A percentile compares a stretch with the other conserved stretches of the same genome.
Evolutionary conservation across 1,284 basidiomycete genomes (phyloP).

Genomic region (Wolfiporia cocos): DNA sequence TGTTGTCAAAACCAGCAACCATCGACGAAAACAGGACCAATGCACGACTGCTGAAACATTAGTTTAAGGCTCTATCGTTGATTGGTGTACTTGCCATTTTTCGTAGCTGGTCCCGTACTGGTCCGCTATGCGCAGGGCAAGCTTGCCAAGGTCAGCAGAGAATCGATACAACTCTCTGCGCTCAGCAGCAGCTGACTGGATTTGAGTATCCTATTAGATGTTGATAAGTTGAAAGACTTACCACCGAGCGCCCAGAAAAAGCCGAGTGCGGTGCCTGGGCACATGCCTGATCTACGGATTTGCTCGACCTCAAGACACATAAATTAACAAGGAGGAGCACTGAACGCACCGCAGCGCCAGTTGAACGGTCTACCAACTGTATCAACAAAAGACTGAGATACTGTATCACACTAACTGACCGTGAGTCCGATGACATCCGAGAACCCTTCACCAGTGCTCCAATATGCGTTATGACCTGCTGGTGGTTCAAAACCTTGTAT

Average conservation of each 20-base stretch:
- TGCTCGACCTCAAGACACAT: constrained; percentile 1
- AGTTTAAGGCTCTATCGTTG: constrained; percentile 4
- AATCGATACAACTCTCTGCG: constrained; percentile 56
- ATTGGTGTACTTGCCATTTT: constrained; percentile 43
- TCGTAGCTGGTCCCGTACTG: constrained; percentile 55
- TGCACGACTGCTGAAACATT: constrained; percentile 39
- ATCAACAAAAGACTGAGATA: background rate
- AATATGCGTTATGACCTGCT: constrained; percentile 64
- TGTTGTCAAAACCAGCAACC: constrained; percentile 62
- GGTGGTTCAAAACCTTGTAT: no score
- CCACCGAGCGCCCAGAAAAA: constrained; percentile 69
- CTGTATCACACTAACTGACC: constrained; percentile 31
- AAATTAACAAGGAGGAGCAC: background rate
- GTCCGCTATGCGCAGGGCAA: constrained; percentile 60
- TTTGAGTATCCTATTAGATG: no score
- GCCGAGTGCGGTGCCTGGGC: constrained; percentile 57
- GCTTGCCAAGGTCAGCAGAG: constrained; percentile 58
- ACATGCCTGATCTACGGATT: constrained; percentile 49
- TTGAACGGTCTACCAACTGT: constrained; percentile 47
- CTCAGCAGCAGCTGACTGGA: constrained; percentile 57
- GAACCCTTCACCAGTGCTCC: constrained; percentile 53
- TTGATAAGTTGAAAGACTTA: constrained; percentile 22
- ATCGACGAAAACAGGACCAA: constrained; percentile 53
- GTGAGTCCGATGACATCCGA: constrained; percentile 60
- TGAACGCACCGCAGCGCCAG: constrained; percentile 47